Percentiles rank a stretch among this genome's conserved stretches.
Conservation (phyloP, 2,329 filamentous ascomycete species). For the Aspergillus alliaceus region DNA sequence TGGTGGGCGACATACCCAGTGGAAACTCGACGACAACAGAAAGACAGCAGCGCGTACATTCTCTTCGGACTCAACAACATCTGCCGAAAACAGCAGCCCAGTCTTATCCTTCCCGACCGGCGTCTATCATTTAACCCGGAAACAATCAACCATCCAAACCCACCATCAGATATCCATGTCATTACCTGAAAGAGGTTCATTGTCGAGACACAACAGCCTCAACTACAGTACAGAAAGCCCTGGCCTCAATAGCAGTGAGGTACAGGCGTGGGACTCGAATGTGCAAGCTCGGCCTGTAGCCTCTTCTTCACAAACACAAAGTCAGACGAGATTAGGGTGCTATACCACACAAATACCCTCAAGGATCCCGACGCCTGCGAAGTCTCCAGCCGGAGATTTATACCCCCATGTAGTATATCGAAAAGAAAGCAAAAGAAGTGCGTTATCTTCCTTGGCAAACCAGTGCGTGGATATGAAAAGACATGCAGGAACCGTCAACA, state of each 20-base stretch:
- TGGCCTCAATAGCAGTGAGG: background rate
- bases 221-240: background rate
- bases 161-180: background rate
- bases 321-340: background rate
- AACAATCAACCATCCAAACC: background rate
- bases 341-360: slow-evolving; percentile 2
- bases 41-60: background rate
- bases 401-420: slow-evolving; percentile 16
- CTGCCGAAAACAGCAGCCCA: background rate
- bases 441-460: slow-evolving; percentile 12
- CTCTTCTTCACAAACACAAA: slow-evolving; percentile 1
- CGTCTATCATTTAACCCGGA: background rate
- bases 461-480: background rate
- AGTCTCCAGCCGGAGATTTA: slow-evolving; percentile 2
- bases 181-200: background rate
- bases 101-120: background rate
- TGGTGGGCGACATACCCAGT: slow-evolving; percentile 2
- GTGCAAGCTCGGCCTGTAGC: background rate
- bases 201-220: background rate
- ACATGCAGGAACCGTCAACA: background rate
- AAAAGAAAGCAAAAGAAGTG: slow-evolving; percentile 15
- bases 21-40: background rate
- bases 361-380: slow-evolving; percentile 15
- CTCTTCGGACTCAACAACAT: background rate
- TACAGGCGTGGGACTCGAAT: background rate